Evolutionary conservation across 2,329 filamentous ascomycete genomes (phyloP).

Genomic region (Achaetomium macrosporum): DNA sequence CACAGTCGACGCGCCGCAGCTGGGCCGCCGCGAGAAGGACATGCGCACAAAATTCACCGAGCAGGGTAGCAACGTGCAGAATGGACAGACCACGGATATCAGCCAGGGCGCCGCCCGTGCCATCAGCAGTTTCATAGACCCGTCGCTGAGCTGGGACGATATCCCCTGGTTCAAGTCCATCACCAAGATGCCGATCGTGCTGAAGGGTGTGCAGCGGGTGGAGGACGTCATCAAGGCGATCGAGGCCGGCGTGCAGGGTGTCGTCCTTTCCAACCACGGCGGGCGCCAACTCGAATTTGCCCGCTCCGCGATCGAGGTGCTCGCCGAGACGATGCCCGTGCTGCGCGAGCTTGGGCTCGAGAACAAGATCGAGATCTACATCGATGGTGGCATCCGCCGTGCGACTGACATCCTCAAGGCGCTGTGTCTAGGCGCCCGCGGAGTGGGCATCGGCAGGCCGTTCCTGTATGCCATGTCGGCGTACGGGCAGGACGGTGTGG

Average conservation of each 20-base stretch:
- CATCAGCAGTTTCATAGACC: conserved; percentile 96
- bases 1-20: conserved; percentile 93
- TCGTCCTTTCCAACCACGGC: conserved; percentile 94
- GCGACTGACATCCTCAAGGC: conserved; percentile 96
- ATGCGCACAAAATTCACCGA: conserved; percentile 93
- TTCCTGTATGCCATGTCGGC: conserved; percentile 96
- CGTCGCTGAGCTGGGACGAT: conserved; percentile 85
- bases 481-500: conserved; percentile 81
- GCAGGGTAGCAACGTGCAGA: conserved; percentile 75
- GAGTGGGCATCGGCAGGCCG: conserved; percentile 88
- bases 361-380: conserved; percentile 74
- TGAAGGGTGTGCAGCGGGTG: conserved; percentile 94
- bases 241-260: conserved; percentile 75
- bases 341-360: conserved; percentile 68
- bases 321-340: conserved; percentile 89
- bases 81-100: conserved; percentile 69
- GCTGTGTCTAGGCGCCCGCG: conserved; percentile 82
- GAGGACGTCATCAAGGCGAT: conserved; percentile 90
- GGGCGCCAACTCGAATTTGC: conserved; percentile 91
- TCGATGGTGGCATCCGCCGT: conserved; percentile 85
- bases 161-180: conserved; percentile 88
- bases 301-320: conserved; percentile 79
- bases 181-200: conserved; percentile 88
- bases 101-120: conserved; percentile 90
- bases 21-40: conserved; percentile 92